Evolutionary conservation across 768 basidiomycete species (phyloP).

Genomic region (Wakefieldia striispora): DNA sequence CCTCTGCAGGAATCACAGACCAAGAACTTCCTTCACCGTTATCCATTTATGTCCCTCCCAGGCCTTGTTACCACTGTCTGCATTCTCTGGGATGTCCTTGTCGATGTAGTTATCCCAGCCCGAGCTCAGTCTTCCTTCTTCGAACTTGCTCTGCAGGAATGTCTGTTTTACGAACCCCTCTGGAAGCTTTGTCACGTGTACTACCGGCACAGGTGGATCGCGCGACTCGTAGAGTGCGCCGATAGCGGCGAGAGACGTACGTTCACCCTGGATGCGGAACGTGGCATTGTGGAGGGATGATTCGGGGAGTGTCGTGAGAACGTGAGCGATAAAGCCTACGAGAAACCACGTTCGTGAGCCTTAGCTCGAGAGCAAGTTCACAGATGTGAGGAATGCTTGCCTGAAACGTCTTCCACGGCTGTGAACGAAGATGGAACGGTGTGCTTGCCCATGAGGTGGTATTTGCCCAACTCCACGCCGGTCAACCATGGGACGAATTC

Average conservation of each 20-base stretch:
- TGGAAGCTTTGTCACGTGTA: conserved; percentile 25
- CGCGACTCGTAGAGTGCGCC: conserved; percentile 28
- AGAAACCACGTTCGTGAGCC: conserved; percentile 2
- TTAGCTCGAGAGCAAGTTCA: too few relatives aligned
- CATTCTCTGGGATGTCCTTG: conserved; percentile 30
- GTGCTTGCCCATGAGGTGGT: conserved; percentile 34
- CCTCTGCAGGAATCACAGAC: conserved; percentile 14
- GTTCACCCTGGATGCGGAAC: conserved; percentile 39
- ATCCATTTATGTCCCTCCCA: conserved; percentile 37
- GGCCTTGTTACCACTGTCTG: conserved; percentile 29
- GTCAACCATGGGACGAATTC: conserved; percentile 32
- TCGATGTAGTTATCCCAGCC: conserved; percentile 34
- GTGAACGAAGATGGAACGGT: conserved; percentile 32
- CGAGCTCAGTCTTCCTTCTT: conserved; percentile 31
- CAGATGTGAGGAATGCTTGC: conserved; percentile 11
- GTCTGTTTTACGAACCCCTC: conserved; percentile 30
- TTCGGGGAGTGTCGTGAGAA: conserved; percentile 31
- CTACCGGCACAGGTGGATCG: conserved; percentile 19
- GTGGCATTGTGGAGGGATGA: conserved; percentile 27
- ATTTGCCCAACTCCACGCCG: conserved; percentile 27
- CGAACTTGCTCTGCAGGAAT: conserved; percentile 29
- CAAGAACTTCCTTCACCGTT: conserved; percentile 27
- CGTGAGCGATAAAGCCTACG: conserved; percentile 36
- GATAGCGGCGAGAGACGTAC: conserved; percentile 23
- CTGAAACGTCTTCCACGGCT: conserved; percentile 33